These are phyloP conservation scores for Tetracladium setigerum DNA, from an alignment of 495 filamentous ascomycete genomes.

Conservation along the genomic window DNA sequence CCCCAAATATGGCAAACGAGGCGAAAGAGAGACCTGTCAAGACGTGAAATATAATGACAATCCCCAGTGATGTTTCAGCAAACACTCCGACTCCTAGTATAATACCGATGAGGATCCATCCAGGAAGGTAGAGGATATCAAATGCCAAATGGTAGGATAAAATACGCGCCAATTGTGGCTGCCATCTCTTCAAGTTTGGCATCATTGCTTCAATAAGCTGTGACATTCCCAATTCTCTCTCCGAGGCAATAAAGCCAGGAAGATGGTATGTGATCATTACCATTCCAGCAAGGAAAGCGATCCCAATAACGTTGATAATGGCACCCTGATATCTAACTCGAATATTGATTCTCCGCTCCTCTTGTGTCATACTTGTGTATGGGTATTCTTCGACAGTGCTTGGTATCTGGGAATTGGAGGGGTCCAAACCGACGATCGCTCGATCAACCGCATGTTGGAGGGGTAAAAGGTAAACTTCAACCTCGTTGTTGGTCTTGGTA, in stretches of 20 bases:
- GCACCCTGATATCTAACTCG: slow-evolving; percentile 57
- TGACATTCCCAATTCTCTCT: slow-evolving; percentile 73
- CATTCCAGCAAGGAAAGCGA: slow-evolving; percentile 60
- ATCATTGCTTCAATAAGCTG: slow-evolving; percentile 79
- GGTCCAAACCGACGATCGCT: slow-evolving; percentile 52
- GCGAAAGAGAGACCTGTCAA: slow-evolving; percentile 56
- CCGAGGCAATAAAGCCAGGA: slow-evolving; percentile 66
- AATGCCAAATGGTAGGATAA: slow-evolving; percentile 62
- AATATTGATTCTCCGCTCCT: slow-evolving; percentile 54
- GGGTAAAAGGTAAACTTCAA: slow-evolving; percentile 66
- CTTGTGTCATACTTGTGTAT: slow-evolving; percentile 58
- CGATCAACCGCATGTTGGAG: slow-evolving; percentile 69
- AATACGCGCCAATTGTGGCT: slow-evolving; percentile 60
- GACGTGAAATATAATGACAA: slow-evolving; percentile 55
- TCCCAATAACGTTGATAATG: slow-evolving; percentile 58
- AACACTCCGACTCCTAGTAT: slow-evolving; percentile 58
- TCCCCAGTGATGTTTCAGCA: slow-evolving; percentile 43
- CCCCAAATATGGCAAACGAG: slow-evolving; percentile 63
- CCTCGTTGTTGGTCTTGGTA: slow-evolving; percentile 52
- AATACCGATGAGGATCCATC: slow-evolving; percentile 60
- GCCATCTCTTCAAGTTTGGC: slow-evolving; percentile 54
- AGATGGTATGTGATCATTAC: slow-evolving; percentile 52
- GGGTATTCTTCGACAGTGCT: slow-evolving; percentile 54
- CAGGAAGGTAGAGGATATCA: slow-evolving; percentile 56
- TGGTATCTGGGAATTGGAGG: slow-evolving; percentile 31